Evolutionary conservation across 1,284 basidiomycete species (phyloP).

Genomic region (Cutaneotrichosporon cavernicola): DNA sequence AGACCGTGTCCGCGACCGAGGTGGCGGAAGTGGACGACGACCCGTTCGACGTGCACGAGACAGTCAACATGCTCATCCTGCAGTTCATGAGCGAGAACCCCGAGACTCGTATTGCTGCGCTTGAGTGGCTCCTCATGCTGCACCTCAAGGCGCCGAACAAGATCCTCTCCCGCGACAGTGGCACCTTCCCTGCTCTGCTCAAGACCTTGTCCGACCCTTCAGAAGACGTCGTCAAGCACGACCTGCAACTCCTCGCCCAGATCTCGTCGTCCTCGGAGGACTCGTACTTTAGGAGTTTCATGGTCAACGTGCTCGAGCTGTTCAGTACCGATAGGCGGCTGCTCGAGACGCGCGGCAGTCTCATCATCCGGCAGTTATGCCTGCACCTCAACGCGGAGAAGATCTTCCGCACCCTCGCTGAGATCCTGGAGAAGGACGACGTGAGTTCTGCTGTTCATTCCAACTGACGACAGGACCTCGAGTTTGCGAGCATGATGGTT

Average conservation of each 20-base stretch:
- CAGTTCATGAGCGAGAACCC: constrained; percentile 96
- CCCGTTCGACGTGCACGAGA: constrained; percentile 85
- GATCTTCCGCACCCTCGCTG: constrained; percentile 93
- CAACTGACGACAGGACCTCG: constrained; percentile 67
- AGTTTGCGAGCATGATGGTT: constrained; percentile 95
- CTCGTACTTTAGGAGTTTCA: constrained; percentile 90
- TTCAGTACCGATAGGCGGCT: constrained; percentile 92
- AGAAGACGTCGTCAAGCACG: constrained; percentile 95
- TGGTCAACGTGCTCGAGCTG: constrained; percentile 88
- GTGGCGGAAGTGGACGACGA: constrained; percentile 61
- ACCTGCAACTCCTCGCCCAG: constrained; percentile 91
- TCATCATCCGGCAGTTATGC: constrained; percentile 95
- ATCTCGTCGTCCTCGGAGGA: constrained; percentile 89
- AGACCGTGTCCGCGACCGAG: constrained; percentile 27
- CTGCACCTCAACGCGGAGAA: constrained; percentile 90
- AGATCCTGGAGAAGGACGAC: constrained; percentile 97
- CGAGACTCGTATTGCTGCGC: constrained; percentile 88
- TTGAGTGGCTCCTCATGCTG: constrained; percentile 98
- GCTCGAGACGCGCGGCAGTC: constrained; percentile 85
- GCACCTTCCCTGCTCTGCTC: constrained; percentile 89
- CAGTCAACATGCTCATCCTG: constrained; percentile 86
- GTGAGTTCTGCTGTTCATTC: constrained; percentile 54
- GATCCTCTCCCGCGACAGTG: constrained; percentile 95
- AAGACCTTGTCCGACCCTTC: constrained; percentile 96
- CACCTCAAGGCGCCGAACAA: constrained; percentile 96